A percentile compares a stretch with the other conserved stretches of the same genome.
Evolutionary conservation across 306 rosid species (phyloP).

Genomic region (Pyrus bretschneideri): DNA sequence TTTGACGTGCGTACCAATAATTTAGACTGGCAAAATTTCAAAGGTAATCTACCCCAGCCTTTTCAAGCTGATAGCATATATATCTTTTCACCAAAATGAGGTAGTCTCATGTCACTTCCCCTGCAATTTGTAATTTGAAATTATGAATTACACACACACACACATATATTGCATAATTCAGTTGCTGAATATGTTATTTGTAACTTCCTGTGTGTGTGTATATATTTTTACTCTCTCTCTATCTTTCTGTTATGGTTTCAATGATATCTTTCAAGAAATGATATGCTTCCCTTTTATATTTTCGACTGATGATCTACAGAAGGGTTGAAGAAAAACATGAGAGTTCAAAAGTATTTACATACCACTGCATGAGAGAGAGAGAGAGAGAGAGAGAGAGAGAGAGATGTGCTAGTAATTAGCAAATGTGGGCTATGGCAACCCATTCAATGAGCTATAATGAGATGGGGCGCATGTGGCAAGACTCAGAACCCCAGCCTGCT

Average conservation of each 20-base stretch:
- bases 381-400: neutral
- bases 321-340: slow-evolving; percentile 31
- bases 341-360: slow-evolving; percentile 29
- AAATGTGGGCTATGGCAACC: slow-evolving; percentile 33
- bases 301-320: slow-evolving; percentile 3
- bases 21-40: neutral
- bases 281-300: neutral
- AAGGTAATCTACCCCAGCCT: neutral
- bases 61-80: neutral
- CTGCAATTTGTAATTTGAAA: neutral
- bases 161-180: neutral
- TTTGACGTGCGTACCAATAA: neutral
- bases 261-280: slow-evolving; percentile 10
- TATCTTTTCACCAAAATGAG: neutral
- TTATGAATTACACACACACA: neutral
- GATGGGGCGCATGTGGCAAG: slow-evolving; percentile 71
- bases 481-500: slow-evolving; percentile 27
- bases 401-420: slow-evolving; percentile 13
- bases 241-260: neutral
- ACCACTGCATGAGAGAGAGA: neutral
- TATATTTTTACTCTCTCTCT: neutral
- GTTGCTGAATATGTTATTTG: neutral
- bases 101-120: neutral
- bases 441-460: slow-evolving; percentile 50
- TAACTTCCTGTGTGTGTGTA: neutral